A percentile compares a stretch with the other conserved stretches of the same genome.
phyloP scores from a whole-genome alignment of 441 rosid species.

The Flueggea neowawraea region DNA sequence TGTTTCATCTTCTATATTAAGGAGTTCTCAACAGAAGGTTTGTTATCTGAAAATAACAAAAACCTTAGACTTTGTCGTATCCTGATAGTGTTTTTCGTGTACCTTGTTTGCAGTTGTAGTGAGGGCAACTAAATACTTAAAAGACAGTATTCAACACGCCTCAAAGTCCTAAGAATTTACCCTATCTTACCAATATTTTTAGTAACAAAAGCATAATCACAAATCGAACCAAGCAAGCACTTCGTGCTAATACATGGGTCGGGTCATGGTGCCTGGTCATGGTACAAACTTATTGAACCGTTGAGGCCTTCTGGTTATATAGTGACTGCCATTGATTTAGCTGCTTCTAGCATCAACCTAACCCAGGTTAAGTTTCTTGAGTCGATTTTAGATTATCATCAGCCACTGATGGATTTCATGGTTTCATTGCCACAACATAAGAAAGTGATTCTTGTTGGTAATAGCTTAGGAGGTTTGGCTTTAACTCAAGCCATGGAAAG shows the following conservation, averaged over 20 bases:
- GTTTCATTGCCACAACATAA: constrained; percentile 18
- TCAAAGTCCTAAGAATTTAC: too few relatives aligned
- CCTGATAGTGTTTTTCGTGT: too few relatives aligned
- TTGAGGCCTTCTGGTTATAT: constrained; percentile 40
- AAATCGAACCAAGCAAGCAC: constrained; percentile 13
- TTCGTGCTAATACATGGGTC: constrained; percentile 52
- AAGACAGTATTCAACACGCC: too few relatives aligned
- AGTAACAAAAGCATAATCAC: too few relatives aligned
- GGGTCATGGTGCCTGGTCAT: constrained; percentile 47
- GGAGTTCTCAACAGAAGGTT: too few relatives aligned
- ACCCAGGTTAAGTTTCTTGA: constrained; percentile 20
- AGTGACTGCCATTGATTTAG: constrained; percentile 35
- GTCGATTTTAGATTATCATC: constrained; percentile 29
- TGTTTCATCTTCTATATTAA: too few relatives aligned
- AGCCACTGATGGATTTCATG: constrained; percentile 33
- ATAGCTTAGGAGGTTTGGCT: constrained; percentile 48
- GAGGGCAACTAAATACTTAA: too few relatives aligned
- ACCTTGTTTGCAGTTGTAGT: too few relatives aligned
- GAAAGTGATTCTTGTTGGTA: constrained; percentile 48
- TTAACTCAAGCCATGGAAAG: constrained; percentile 53
- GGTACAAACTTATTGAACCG: constrained; percentile 41
- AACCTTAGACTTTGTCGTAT: too few relatives aligned
- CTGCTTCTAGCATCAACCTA: constrained; percentile 52
- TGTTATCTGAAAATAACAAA: too few relatives aligned
- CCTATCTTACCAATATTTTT: too few relatives aligned